Conservation (phyloP, 208 protist species). For the Crithidia bombi region DNA sequence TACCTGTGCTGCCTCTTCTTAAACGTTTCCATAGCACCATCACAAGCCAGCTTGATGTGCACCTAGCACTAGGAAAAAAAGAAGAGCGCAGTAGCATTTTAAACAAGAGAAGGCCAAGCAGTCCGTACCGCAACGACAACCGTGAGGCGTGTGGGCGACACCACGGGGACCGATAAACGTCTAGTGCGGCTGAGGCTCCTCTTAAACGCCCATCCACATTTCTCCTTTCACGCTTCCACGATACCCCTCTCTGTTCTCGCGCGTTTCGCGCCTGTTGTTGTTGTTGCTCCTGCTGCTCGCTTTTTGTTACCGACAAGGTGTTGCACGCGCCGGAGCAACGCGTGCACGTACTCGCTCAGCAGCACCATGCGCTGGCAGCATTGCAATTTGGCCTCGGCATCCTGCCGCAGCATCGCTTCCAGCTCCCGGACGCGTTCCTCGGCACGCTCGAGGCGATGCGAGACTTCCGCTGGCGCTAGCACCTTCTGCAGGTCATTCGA, state of each 20-base stretch:
- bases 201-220: too few relatives aligned
- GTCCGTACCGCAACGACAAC: too few relatives aligned
- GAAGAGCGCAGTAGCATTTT: too few relatives aligned
- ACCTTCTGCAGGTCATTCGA: conserved; percentile 26
- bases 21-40: too few relatives aligned
- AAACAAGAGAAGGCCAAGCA: too few relatives aligned
- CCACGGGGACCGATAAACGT: too few relatives aligned
- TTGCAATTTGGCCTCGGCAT: conserved; percentile 33
- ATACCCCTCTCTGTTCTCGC: not conserved
- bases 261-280: not conserved
- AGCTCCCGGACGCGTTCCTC: conserved; percentile 43
- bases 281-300: not conserved
- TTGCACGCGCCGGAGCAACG: conserved; percentile 25
- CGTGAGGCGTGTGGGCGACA: too few relatives aligned
- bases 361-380: conserved; percentile 59
- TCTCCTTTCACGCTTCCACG: too few relatives aligned
- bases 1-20: too few relatives aligned
- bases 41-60: too few relatives aligned
- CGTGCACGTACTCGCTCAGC: conserved; percentile 36
- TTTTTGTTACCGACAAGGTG: not conserved
- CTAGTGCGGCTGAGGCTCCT: too few relatives aligned
- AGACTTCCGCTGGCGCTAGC: conserved; percentile 26
- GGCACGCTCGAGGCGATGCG: conserved; percentile 30
- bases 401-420: conserved; percentile 35
- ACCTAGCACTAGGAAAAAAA: too few relatives aligned